Evolutionary conservation across 2,329 filamentous ascomycete genomes (phyloP), one percentile per base, ranked within the genome.

Genomic region (Fusarium redolens): DNA sequence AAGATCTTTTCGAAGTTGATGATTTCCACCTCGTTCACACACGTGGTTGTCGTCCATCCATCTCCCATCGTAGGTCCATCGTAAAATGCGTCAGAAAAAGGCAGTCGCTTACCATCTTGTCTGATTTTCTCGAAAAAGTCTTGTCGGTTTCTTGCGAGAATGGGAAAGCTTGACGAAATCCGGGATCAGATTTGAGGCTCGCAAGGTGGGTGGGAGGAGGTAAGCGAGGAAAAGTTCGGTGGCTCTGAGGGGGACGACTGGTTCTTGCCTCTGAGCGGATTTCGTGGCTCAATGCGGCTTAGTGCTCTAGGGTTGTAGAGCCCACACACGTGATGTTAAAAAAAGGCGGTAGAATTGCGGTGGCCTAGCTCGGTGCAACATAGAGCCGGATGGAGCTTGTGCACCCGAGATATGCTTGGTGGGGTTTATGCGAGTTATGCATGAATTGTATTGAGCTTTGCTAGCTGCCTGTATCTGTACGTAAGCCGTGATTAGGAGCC

Each of bases 51-150:
- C 57, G 62, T 57, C 68, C 60, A 65, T 74, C 74, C 58, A 64
- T 74, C 68, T 56, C 55, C 68, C 59, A 69, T 74, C 54, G 66
- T 66, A 54, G 66, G 56, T 76, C 68, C 76, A 69, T 69, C 69
- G 72, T 68, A 59, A 55, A 60, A 59, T 50, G 50, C 54, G 70
- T 72, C 64, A 63, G 50, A 68, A 61, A 69, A 65, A 65, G 63
- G 63, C 75, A 71, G 78, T 80, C 79, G 81, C 90, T 90, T 89
- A 92, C 90, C 90, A 92, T 92, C 83, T 91, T 92, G 90, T 86
- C 86, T 88, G 84, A 87, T 86, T 86, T 81, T 82, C 79, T 83
- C 79, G 79, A 79, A 75, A 79, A 78, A 79, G 81, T 77, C 79
- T 79, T 79, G 80, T 83, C 78, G 80, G 78, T 77, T 72, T 82